Conservation (phyloP, 208 protist genomes). For the Acanthamoeba castellanii region DNA sequence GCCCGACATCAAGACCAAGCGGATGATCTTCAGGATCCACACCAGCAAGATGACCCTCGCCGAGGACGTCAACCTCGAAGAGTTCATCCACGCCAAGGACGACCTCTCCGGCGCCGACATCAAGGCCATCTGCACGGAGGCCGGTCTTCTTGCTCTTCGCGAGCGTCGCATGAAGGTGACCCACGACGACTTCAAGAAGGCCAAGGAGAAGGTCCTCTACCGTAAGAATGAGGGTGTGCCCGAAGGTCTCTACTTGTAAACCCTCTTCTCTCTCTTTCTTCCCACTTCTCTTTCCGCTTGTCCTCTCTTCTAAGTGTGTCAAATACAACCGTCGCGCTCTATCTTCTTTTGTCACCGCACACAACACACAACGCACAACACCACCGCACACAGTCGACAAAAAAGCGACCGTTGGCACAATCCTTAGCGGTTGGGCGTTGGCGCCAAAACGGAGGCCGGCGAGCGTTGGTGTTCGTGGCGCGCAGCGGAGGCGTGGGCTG, state of each 20-base stretch:
- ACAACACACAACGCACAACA: too few relatives aligned
- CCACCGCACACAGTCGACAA: neutral
- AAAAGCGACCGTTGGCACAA: neutral
- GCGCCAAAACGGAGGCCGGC: neutral
- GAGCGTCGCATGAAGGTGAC: conserved; percentile 99
- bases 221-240: conserved; percentile 98
- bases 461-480: neutral
- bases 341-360: neutral
- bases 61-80: conserved; percentile 99
- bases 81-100: conserved; percentile 99
- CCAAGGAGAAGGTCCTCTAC: conserved; percentile 99
- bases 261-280: neutral
- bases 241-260: conserved; percentile 98
- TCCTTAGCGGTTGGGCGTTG: neutral
- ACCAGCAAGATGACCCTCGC: conserved; percentile 99
- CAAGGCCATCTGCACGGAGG: conserved; percentile 99
- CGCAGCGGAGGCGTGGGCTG: too few relatives aligned
- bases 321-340: too few relatives aligned
- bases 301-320: neutral
- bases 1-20: conserved; percentile 99
- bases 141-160: conserved; percentile 99
- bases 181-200: conserved; percentile 99
- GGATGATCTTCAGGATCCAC: conserved; percentile 99
- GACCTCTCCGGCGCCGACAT: conserved; percentile 99
- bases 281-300: neutral